Conservation (phyloP, 495 filamentous ascomycete genomes). For the Tuber melanosporum region DNA sequence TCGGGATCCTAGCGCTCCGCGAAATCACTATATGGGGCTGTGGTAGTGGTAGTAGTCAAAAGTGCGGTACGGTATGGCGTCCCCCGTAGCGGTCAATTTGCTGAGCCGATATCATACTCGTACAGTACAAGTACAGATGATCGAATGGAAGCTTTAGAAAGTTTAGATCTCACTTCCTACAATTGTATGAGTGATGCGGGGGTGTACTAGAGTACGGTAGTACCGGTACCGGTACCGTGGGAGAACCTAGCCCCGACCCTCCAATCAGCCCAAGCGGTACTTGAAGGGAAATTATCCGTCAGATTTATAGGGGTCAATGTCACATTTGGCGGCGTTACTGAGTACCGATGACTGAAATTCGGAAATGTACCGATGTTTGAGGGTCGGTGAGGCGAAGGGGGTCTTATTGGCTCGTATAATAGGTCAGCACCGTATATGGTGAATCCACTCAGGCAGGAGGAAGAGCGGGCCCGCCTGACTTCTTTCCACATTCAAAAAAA, state of each 20-base stretch:
- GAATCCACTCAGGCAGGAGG: not conserved
- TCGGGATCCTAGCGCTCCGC: not conserved
- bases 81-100: no score
- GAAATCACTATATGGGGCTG: not conserved
- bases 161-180: not conserved
- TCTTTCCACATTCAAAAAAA: not conserved
- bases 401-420: not conserved
- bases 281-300: not conserved
- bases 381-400: not conserved
- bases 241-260: not conserved
- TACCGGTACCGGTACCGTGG: not conserved
- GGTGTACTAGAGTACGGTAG: no score
- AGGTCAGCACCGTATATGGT: not conserved
- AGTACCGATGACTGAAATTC: not conserved
- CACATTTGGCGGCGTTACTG: not conserved
- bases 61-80: not conserved
- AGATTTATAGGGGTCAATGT: not conserved
- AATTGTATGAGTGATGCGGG: no score
- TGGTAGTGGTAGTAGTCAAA: not conserved
- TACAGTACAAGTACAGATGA: not conserved
- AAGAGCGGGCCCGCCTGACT: not conserved
- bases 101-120: not conserved
- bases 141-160: not conserved
- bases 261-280: not conserved
- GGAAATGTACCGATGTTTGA: not conserved